Conservation (phyloP, 441 rosid genomes). For the Cnidoscolus chayamansa region DNA sequence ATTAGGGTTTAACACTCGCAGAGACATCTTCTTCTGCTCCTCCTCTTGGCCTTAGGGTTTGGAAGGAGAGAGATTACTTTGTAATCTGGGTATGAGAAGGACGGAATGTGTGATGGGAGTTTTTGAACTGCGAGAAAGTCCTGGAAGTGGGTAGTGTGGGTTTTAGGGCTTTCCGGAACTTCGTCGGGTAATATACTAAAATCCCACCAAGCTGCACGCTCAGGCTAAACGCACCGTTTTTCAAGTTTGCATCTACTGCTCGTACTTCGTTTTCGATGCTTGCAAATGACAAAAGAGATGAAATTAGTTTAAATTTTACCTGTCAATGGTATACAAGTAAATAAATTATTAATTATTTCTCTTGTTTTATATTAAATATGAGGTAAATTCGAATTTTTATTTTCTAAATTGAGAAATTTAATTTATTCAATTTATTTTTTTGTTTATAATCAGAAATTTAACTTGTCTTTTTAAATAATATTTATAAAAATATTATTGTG, state of each 20-base stretch:
- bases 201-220: not conserved
- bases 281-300: no score
- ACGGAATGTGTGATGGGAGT: not conserved
- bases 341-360: no score
- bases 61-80: not conserved
- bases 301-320: no score
- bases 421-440: no score
- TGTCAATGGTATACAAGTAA: no score
- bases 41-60: not conserved
- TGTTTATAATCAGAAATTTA: no score
- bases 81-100: not conserved
- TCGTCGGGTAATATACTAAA: not conserved
- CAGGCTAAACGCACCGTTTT: not conserved
- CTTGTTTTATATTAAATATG: no score
- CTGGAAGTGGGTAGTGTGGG: not conserved
- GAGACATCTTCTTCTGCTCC: slow-evolving; percentile 54
- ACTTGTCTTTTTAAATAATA: no score
- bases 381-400: no score
- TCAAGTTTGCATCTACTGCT: not conserved
- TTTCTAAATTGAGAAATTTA: no score
- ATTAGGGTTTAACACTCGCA: slow-evolving; percentile 88
- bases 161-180: slow-evolving; percentile 19
- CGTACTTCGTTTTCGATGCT: no score
- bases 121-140: not conserved
- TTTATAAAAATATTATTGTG: no score